Evolutionary conservation across 129 eudicot species (phyloP).

Genomic region (Chrysanthemum makinoi): DNA sequence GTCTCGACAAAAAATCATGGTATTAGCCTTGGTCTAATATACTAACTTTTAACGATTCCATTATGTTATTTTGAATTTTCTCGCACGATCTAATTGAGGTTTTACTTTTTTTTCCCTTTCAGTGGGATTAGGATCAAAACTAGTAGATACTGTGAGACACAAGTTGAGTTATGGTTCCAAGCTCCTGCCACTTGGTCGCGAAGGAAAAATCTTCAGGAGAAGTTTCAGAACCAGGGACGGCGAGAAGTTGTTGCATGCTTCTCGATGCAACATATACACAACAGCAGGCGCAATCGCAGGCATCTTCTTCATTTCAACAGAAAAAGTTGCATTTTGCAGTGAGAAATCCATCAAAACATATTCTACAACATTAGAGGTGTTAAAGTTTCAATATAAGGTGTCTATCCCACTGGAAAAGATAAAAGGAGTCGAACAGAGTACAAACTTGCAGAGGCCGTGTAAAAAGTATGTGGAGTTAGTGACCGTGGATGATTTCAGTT

Average conservation of each 20-base stretch:
- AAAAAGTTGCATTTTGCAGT: constrained; percentile 35
- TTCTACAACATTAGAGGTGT: constrained; percentile 24
- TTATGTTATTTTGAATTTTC: not conserved
- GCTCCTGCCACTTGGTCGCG: constrained; percentile 28
- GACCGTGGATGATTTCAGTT: no score
- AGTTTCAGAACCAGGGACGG: constrained; percentile 20
- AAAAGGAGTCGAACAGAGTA: no score
- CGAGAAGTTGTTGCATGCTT: constrained; percentile 38
- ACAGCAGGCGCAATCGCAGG: constrained; percentile 39
- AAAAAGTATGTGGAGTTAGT: no score
- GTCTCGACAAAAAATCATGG: constrained; percentile 2
- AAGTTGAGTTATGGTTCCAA: constrained; percentile 39
- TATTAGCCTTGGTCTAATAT: not conserved
- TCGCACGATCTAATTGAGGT: not conserved
- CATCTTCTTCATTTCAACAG: constrained; percentile 33
- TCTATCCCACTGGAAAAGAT: no score
- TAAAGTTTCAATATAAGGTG: constrained; percentile 25
- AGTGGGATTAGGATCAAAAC: constrained; percentile 28
- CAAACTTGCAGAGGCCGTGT: no score
- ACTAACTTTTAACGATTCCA: not conserved
- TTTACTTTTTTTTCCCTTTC: not conserved
- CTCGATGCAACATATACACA: constrained; percentile 34
- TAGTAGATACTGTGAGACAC: constrained; percentile 30
- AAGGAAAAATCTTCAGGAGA: constrained; percentile 22
- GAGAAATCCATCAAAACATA: constrained; percentile 28